Evolutionary conservation across 108 stramenopile genomes (phyloP).

Genomic region (Seminavis robusta): DNA sequence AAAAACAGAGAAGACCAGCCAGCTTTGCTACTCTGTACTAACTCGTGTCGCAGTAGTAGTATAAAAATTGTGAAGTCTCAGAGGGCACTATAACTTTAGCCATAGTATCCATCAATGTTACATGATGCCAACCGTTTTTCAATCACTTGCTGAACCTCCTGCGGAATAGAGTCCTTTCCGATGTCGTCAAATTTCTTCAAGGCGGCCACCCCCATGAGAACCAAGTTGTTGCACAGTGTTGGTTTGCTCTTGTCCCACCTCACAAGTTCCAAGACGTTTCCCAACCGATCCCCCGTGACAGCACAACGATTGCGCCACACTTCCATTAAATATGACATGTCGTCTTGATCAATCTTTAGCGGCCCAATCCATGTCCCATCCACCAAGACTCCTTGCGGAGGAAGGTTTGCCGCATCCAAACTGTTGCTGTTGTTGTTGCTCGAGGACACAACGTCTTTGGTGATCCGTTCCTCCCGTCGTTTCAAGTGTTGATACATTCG

Average conservation of each 20-base stretch:
- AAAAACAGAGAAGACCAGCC: too few species aligned
- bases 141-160: constrained; percentile 19
- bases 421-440: background rate
- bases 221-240: constrained; percentile 68
- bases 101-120: constrained; percentile 1
- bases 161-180: constrained; percentile 14
- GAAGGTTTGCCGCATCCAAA: background rate
- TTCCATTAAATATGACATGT: constrained; percentile 85
- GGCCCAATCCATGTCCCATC: constrained; percentile 54
- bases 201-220: constrained; percentile 64
- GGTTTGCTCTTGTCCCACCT: constrained; percentile 72
- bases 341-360: constrained; percentile 77
- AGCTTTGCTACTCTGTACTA: too few species aligned
- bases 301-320: constrained; percentile 85
- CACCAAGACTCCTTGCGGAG: background rate
- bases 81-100: too few species aligned
- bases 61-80: too few species aligned
- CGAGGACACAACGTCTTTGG: constrained; percentile 10
- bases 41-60: too few species aligned
- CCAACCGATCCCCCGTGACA: constrained; percentile 69
- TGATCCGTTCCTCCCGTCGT: constrained; percentile 60
- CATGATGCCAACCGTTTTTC: constrained; percentile 24
- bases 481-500: constrained; percentile 66
- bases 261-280: constrained; percentile 63
- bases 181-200: constrained; percentile 50